These are phyloP conservation scores for Septoria linicola DNA, from an alignment of 2,329 filamentous ascomycete species.

Conservation along the genomic window DNA sequence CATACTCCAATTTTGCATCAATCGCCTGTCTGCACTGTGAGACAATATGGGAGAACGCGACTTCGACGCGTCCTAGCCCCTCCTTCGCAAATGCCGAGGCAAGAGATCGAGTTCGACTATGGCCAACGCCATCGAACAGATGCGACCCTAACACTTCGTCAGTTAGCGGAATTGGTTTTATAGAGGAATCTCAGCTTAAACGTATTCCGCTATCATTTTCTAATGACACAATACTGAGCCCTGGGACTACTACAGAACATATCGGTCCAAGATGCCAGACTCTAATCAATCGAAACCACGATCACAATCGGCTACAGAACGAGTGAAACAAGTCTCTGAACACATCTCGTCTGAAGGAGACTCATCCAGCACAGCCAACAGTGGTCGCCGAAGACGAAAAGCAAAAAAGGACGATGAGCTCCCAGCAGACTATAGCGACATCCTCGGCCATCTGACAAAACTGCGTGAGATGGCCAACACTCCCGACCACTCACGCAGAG, in stretches of 20 bases:
- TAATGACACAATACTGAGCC: too few species aligned
- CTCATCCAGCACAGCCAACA: slow-evolving; percentile 34
- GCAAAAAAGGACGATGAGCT: slow-evolving; percentile 44
- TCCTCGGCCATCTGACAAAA: slow-evolving; percentile 56
- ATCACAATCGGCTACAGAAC: slow-evolving; percentile 25
- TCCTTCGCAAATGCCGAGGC: slow-evolving; percentile 3
- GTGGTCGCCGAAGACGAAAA: slow-evolving; percentile 33
- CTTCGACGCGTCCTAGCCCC: background rate
- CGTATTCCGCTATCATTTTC: too few species aligned
- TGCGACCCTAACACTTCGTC: background rate
- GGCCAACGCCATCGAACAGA: background rate
- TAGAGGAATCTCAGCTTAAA: too few species aligned
- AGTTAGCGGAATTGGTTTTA: too few species aligned
- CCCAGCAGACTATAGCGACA: slow-evolving; percentile 62
- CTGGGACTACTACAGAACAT: background rate
- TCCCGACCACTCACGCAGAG: slow-evolving; percentile 54
- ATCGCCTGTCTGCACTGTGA: too few species aligned
- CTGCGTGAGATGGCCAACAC: slow-evolving; percentile 56
- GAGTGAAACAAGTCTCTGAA: slow-evolving; percentile 33
- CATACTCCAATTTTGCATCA: too few species aligned
- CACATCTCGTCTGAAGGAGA: slow-evolving; percentile 25
- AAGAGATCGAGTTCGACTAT: background rate
- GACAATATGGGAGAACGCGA: background rate
- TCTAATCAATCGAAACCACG: slow-evolving; percentile 1
- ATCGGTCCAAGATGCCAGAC: slow-evolving; percentile 1